Evolutionary conservation across 2,329 filamentous ascomycete species (phyloP).

Genomic region (Colletotrichum sp.): DNA sequence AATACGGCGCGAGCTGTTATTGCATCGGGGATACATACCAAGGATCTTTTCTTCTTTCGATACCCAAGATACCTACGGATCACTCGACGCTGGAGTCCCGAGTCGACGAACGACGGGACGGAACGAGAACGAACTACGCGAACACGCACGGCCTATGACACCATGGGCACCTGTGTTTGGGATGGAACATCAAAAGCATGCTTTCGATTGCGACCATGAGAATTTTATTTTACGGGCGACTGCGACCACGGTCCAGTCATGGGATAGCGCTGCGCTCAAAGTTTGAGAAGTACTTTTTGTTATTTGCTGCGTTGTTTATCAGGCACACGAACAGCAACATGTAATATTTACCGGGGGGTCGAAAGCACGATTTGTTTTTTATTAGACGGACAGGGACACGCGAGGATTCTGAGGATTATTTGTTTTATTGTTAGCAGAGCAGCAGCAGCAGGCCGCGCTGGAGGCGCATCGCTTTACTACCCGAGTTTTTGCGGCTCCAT

Average conservation of each 20-base stretch:
- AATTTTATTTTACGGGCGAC: neutral
- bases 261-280: slow-evolving; percentile 1
- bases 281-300: neutral
- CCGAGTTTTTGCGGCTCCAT: neutral
- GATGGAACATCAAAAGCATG: slow-evolving; percentile 16
- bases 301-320: too few species aligned
- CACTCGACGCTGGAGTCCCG: neutral
- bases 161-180: slow-evolving; percentile 2
- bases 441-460: neutral
- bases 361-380: neutral
- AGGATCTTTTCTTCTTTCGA: slow-evolving; percentile 22
- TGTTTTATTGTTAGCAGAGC: neutral
- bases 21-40: slow-evolving; percentile 19
- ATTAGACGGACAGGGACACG: neutral
- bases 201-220: slow-evolving; percentile 10
- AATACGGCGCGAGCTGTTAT: slow-evolving; percentile 22
- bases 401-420: neutral
- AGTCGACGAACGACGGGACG: neutral
- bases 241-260: slow-evolving; percentile 2
- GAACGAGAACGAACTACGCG: slow-evolving; percentile 18
- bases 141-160: slow-evolving; percentile 10
- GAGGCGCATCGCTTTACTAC: neutral
- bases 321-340: neutral
- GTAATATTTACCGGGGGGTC: neutral
- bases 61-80: slow-evolving; percentile 21